Conservation (phyloP, 768 basidiomycete genomes). For the Leccinum variicolor region DNA sequence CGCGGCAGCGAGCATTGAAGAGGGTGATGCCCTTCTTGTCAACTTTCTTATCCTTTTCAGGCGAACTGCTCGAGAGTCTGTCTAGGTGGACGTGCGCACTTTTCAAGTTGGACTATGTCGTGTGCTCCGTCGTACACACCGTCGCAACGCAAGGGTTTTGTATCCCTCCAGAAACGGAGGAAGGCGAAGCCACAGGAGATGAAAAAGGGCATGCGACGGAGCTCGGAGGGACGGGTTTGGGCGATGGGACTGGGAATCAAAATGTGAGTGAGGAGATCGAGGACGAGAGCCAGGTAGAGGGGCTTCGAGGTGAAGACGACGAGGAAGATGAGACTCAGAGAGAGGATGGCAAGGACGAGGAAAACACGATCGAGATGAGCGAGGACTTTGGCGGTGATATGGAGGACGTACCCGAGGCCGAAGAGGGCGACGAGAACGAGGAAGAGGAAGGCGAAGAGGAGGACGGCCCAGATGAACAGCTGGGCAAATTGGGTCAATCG, state of each 20-base stretch:
- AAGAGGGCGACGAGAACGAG: constrained; percentile 39
- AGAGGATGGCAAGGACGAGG: constrained; percentile 49
- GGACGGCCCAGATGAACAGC: constrained; percentile 70
- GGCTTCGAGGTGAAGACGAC: constrained; percentile 68
- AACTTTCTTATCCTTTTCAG: constrained; percentile 53
- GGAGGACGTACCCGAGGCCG: constrained; percentile 72
- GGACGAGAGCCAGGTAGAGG: constrained; percentile 96
- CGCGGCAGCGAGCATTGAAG: constrained; percentile 35
- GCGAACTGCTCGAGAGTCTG: constrained; percentile 54
- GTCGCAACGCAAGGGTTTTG: constrained; percentile 90
- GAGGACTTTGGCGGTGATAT: constrained; percentile 85
- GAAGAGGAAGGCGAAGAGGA: constrained; percentile 50
- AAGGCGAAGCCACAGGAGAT: constrained; percentile 45
- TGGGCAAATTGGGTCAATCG: constrained; percentile 76
- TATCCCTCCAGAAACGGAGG: constrained; percentile 76
- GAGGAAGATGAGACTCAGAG: constrained; percentile 27
- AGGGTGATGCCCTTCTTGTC: constrained; percentile 75
- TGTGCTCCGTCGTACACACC: constrained; percentile 69
- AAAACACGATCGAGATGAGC: constrained; percentile 86
- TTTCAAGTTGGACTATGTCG: constrained; percentile 80
- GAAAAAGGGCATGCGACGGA: constrained; percentile 37
- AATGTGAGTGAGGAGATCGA: constrained; percentile 94
- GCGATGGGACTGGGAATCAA: constrained; percentile 79
- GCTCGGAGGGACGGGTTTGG: constrained; percentile 80
- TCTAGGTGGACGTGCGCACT: constrained; percentile 68